Percentiles rank a stretch among this genome's conserved stretches.
phyloP scores from a whole-genome alignment of 192 early-diverging fungal genomes.

The Pilobolus umbonatus region DNA sequence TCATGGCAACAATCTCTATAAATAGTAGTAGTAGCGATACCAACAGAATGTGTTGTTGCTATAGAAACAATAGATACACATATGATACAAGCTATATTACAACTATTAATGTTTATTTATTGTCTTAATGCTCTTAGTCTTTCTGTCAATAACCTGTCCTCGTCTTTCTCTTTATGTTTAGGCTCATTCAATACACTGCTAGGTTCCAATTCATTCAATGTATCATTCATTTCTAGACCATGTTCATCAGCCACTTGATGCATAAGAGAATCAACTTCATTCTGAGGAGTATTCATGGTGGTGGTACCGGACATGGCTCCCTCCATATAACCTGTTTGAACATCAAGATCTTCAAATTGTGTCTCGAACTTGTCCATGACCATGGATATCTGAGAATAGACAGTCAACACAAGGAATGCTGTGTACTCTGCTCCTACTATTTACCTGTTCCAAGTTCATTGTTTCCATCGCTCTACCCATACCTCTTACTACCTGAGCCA shows the following conservation, averaged over 20 bases:
- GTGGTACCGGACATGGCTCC: conserved; percentile 85
- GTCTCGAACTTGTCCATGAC: conserved; percentile 99
- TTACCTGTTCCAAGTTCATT: conserved; percentile 95
- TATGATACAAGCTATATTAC: too few relatives aligned
- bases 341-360: conserved; percentile 96
- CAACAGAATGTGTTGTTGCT: too few relatives aligned
- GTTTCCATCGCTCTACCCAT: conserved; percentile 93
- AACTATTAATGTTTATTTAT: conserved; percentile 19
- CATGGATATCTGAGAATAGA: conserved; percentile 67
- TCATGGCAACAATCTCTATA: too few relatives aligned
- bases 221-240: conserved; percentile 82
- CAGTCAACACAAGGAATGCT: background rate
- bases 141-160: conserved; percentile 42
- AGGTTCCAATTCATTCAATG: conserved; percentile 50
- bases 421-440: background rate
- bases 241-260: conserved; percentile 96
- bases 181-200: conserved; percentile 38
- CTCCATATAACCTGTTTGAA: conserved; percentile 97
- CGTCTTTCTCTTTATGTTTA: conserved; percentile 36
- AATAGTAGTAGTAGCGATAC: too few relatives aligned
- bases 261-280: conserved; percentile 91
- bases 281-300: conserved; percentile 80
- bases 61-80: too few relatives aligned
- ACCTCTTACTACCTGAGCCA: conserved; percentile 84
- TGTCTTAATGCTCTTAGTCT: conserved; percentile 42